A percentile compares a stretch with the other conserved stretches of the same genome.
Conservation (phyloP, 2,329 filamentous ascomycete species). For the Blumeria hordei region DNA sequence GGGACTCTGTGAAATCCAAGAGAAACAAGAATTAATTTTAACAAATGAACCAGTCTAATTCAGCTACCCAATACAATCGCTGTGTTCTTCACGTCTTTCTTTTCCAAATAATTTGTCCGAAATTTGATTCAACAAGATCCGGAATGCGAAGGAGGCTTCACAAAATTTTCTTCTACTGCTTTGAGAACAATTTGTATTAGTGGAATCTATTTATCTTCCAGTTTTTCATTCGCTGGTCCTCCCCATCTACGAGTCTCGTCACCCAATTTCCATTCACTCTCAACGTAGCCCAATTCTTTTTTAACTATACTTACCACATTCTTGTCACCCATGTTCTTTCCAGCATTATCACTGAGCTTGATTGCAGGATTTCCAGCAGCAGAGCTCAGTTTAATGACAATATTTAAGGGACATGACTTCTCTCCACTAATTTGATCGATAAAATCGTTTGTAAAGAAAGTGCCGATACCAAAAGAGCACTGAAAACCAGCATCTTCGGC, state of each 20-base stretch:
- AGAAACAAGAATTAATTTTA: too few relatives aligned
- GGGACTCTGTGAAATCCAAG: too few relatives aligned
- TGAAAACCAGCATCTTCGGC: conserved; percentile 62
- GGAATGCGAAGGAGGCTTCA: too few relatives aligned
- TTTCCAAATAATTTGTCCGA: too few relatives aligned
- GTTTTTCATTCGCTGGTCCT: not conserved
- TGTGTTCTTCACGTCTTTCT: too few relatives aligned
- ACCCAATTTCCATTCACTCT: conserved; percentile 60
- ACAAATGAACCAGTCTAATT: too few relatives aligned
- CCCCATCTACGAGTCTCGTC: conserved; percentile 74
- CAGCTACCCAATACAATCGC: too few relatives aligned
- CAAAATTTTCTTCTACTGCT: too few relatives aligned
- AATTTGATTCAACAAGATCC: too few relatives aligned
- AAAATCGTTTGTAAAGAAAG: conserved; percentile 91
- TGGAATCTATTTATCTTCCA: too few relatives aligned
- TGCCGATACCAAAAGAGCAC: conserved; percentile 82
- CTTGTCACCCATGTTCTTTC: conserved; percentile 79
- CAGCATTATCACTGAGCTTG: conserved; percentile 75
- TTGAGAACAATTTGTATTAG: too few relatives aligned
- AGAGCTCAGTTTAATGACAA: conserved; percentile 89
- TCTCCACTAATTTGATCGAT: conserved; percentile 41
- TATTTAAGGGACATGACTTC: conserved; percentile 83
- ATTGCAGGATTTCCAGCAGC: conserved; percentile 61
- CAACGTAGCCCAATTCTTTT: conserved; percentile 59
- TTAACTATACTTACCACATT: conserved; percentile 64